Base-by-base conservation (phyloP, 169 alveolate species). In the Blepharisma undulans region DNA sequence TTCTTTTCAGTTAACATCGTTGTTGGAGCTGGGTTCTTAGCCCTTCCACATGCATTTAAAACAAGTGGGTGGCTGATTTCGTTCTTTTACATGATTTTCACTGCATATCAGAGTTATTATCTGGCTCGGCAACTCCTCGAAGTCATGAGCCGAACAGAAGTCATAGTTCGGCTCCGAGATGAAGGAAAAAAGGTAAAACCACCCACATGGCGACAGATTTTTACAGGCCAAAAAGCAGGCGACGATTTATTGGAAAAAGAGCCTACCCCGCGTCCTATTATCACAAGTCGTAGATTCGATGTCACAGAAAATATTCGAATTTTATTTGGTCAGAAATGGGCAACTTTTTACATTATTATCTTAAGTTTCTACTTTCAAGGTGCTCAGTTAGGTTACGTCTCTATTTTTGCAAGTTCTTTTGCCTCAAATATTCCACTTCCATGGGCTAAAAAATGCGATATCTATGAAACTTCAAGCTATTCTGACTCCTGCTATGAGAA, bases 11-110 rank as follows among this genome's bases (percentile, higher is more conserved):
- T 82, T 19, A 82, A 82, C 77, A n/a, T 33, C 34, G 27, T 60
- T 21, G 48, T 82, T 19, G 89, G 89, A 36, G 89, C 89, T 25
- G 89, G 89, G 2, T 82, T 82, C 76, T 30, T 82, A 10, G 77
- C 34, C 22, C 33, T 82, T 48, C 89, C 89, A 36, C 29, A 22
- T 21, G 89, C 36, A 19, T 82, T 82, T 30, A 22, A 59, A 14
- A 59, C 33, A 32, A 36, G 76, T 32, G 87, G 89, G 74, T 34
- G 29, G 76, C 18, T 60, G 29, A 21, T 79, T 32, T 79, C 87
- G 0, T 21, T 33, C 29, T 27, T 27, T 27, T 79, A 30, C 87
- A 79, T 79, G 61, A 27, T 79, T 30, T 27, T 79, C 34, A 29
- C 60, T 2, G 34, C 87, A 16, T 29, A 25, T 27, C 61, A 25